These are phyloP conservation scores for Acarospora socialis DNA, from an alignment of 2,329 filamentous ascomycete genomes.

Conservation along the genomic window DNA sequence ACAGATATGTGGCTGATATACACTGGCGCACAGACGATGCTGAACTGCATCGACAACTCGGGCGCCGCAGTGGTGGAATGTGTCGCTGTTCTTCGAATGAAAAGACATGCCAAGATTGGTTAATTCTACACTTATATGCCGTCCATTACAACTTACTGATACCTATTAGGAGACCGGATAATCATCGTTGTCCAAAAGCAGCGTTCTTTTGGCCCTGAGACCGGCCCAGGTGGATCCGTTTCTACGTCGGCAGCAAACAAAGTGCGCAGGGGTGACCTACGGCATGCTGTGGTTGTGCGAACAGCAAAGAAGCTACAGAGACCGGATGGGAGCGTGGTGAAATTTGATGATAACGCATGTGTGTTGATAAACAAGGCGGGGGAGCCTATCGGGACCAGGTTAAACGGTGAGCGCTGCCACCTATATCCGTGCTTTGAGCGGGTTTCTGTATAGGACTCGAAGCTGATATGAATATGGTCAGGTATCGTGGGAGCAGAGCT, in stretches of 20 bases:
- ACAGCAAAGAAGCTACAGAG: conserved; percentile 78
- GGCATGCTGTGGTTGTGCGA: conserved; percentile 88
- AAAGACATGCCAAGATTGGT: conserved; percentile 81
- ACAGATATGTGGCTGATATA: conserved; percentile 21
- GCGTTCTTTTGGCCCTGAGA: conserved; percentile 58
- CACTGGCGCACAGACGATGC: conserved; percentile 79
- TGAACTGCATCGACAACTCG: conserved; percentile 99
- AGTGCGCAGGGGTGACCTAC: conserved; percentile 89
- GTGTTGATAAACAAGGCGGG: conserved; percentile 94
- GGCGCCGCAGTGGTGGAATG: conserved; percentile 96
- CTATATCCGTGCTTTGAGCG: conserved; percentile 8
- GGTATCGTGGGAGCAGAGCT: conserved; percentile 82
- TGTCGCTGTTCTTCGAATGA: conserved; percentile 81
- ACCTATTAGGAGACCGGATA: conserved; percentile 77
- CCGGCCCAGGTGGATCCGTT: conserved; percentile 55
- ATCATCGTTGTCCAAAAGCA: conserved; percentile 97
- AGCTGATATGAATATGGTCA: conserved; percentile 16
- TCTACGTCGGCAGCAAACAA: conserved; percentile 69
- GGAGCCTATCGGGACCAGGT: conserved; percentile 82
- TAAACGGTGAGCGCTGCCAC: conserved; percentile 48
- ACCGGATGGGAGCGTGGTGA: conserved; percentile 75
- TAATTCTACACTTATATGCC: conserved; percentile 14
- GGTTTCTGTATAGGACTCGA: background rate
- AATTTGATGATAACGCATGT: conserved; percentile 96
- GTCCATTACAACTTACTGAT: conserved; percentile 2